Percentiles rank a stretch among this genome's conserved stretches.
phyloP scores from a whole-genome alignment of 176 grass and related monocot genomes.

The Zoysia pacifica region DNA sequence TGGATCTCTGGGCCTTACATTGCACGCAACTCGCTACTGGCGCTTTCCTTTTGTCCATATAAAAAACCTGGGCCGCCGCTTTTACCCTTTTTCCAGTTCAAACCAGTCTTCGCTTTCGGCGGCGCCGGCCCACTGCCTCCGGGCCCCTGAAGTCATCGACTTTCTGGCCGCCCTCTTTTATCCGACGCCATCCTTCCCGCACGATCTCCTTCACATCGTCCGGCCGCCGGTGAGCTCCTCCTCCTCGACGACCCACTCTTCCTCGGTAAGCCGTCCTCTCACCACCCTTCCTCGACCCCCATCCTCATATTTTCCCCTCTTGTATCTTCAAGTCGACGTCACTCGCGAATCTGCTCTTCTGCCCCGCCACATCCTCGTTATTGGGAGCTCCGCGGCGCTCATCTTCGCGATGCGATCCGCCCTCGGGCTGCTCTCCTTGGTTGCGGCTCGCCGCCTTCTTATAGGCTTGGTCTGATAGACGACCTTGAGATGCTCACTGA shows the following conservation, averaged over 20 bases:
- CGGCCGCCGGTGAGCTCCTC: slow-evolving; percentile 36
- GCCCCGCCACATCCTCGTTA: slow-evolving; percentile 3
- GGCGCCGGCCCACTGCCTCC: neutral
- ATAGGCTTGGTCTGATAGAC: slow-evolving; percentile 54
- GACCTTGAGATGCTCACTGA: slow-evolving; percentile 54
- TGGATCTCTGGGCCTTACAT: no score
- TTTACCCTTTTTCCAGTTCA: no score
- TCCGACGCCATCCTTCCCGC: neutral
- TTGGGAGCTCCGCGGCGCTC: neutral
- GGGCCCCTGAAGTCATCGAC: neutral
- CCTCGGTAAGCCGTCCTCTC: slow-evolving; percentile 39
- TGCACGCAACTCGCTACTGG: no score
- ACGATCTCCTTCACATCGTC: slow-evolving; percentile 33
- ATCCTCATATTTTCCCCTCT: neutral
- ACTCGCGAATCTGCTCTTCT: slow-evolving; percentile 45
- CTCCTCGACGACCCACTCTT: slow-evolving; percentile 27
- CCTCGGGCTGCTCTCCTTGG: slow-evolving; percentile 21
- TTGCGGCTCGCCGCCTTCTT: neutral
- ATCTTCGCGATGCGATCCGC: slow-evolving; percentile 27
- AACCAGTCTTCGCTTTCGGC: neutral
- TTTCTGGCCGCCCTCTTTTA: neutral
- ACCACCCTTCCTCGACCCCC: neutral
- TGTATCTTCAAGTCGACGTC: slow-evolving; percentile 36
- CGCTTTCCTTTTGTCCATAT: no score
- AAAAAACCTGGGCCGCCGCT: no score